Base-by-base conservation (phyloP, 75 land plant genomes). In the Ceratopteris richardii region DNA sequence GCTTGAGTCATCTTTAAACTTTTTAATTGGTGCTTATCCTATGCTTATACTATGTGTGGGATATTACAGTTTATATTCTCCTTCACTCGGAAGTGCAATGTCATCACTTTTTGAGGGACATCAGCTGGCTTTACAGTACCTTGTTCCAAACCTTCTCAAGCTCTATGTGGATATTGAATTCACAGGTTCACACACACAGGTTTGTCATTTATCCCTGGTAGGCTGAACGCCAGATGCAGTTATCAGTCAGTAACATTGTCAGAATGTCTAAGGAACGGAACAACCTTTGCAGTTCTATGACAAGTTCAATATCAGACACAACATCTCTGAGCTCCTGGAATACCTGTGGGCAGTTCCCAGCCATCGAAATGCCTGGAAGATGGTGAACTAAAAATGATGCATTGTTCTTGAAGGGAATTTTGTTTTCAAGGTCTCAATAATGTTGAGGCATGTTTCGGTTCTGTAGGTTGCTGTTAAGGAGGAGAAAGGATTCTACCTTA, bases 141-240 rank as follows among this genome's bases (percentile, higher is more conserved):
- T 94, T 43, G 99, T 94, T 46, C 79, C 80, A 40, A 89, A 94
- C 71, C 90, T 94, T 44, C 61, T 94, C 68, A 90, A 89, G 69
- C 86, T 90, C 30, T 94, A 89, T 75, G 96, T 90, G 37, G 99
- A 94, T 62, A 94, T 94, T 62, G 99, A 90, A 63, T 90, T 94
- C 63, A 89, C 99, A 42, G 96, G 99, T 41, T 86, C 99, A 19
- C 90, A 90, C 54, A 94, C 91, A 47, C 99, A 94, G 95, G 98
- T 93, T 20, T 31, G 54, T 41, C 17, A 3, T 13, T 9, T 9
- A 33, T 33, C n/a, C n/a, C n/a, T n/a, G n/a, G n/a, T n/a, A n/a
- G n/a, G n/a, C n/a, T n/a, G n/a, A n/a, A n/a, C n/a, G n/a, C n/a
- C n/a, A n/a, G n/a, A n/a, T n/a, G n/a, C n/a, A n/a, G n/a, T n/a